phyloP scores from a whole-genome alignment of 2,329 filamentous ascomycete species.

The Remersonia thermophila region DNA sequence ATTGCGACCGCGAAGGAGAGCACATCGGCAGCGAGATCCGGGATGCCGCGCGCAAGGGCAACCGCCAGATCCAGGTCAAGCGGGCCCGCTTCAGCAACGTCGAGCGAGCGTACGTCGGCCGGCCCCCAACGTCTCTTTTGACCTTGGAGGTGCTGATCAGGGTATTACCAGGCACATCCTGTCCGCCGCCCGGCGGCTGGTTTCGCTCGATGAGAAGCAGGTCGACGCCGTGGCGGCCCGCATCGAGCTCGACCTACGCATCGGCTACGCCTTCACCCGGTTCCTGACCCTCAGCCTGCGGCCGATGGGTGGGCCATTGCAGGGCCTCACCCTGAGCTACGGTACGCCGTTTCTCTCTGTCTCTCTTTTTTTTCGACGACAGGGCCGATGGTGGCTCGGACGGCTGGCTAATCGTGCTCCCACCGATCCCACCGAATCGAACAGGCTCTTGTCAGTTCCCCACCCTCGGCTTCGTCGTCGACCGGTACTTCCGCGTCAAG shows the following conservation, averaged over 20 bases:
- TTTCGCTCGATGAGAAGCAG: conserved; percentile 71
- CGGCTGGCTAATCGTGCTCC: too few relatives aligned
- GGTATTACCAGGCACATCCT: conserved; percentile 60
- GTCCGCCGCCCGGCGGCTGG: conserved; percentile 63
- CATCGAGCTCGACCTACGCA: conserved; percentile 85
- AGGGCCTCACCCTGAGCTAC: conserved; percentile 63
- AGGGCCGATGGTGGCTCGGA: too few relatives aligned
- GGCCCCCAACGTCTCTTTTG: too few relatives aligned
- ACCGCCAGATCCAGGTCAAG: conserved; percentile 63
- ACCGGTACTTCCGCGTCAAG: conserved; percentile 84
- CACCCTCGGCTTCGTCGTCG: conserved; percentile 91
- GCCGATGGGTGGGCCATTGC: conserved; percentile 53
- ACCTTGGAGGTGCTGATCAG: not conserved
- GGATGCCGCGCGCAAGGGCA: conserved; percentile 63
- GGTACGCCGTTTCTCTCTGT: conserved; percentile 40
- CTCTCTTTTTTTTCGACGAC: not conserved
- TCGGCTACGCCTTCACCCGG: conserved; percentile 85
- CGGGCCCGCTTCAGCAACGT: conserved; percentile 93
- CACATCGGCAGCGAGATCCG: conserved; percentile 90
- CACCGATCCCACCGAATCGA: not conserved
- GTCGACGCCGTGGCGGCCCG: conserved; percentile 78
- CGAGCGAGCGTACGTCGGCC: conserved; percentile 58
- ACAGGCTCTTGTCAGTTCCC: conserved; percentile 88
- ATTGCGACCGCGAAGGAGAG: conserved; percentile 95
- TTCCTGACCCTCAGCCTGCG: conserved; percentile 74